phyloP scores from a whole-genome alignment of 805 yeast species.

The Candida hispaniensis region DNA sequence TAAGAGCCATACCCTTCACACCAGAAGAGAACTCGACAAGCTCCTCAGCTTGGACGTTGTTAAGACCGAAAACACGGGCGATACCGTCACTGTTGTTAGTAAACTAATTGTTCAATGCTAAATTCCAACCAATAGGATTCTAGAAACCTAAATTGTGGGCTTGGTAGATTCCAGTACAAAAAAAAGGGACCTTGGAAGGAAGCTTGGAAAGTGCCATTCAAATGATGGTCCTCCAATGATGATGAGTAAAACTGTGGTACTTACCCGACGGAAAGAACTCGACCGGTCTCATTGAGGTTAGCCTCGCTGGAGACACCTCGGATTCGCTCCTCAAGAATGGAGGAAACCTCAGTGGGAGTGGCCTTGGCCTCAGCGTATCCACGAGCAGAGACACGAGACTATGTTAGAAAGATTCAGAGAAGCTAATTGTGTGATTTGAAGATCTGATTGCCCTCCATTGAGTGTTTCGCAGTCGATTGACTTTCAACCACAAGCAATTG shows the following conservation, averaged over 20 bases:
- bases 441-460: no score
- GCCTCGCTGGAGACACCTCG: conserved; percentile 98
- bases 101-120: no score
- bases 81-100: conserved; percentile 81
- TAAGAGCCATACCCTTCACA: conserved; percentile 99
- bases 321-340: conserved; percentile 97
- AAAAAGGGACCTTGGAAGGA: no score
- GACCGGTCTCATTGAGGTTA: conserved; percentile 97
- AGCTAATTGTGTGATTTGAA: conserved; percentile 1
- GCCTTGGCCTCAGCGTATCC: conserved; percentile 89
- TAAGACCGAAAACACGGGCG: conserved; percentile 99
- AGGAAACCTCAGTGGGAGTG: conserved; percentile 98
- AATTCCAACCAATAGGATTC: no score
- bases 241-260: no score
- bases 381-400: conserved; percentile 45
- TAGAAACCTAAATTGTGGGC: no score
- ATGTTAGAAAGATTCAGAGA: conserved; percentile 1
- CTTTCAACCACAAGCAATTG: no score
- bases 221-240: no score
- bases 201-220: no score
- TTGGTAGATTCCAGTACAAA: no score
- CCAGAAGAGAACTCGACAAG: conserved; percentile 98
- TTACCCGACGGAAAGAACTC: conserved; percentile 94
- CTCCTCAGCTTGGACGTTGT: conserved; percentile 99
- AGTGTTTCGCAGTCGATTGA: no score